These are phyloP conservation scores for Fusarium chuoi DNA, from an alignment of 2,329 filamentous ascomycete genomes.

Conservation along the genomic window DNA sequence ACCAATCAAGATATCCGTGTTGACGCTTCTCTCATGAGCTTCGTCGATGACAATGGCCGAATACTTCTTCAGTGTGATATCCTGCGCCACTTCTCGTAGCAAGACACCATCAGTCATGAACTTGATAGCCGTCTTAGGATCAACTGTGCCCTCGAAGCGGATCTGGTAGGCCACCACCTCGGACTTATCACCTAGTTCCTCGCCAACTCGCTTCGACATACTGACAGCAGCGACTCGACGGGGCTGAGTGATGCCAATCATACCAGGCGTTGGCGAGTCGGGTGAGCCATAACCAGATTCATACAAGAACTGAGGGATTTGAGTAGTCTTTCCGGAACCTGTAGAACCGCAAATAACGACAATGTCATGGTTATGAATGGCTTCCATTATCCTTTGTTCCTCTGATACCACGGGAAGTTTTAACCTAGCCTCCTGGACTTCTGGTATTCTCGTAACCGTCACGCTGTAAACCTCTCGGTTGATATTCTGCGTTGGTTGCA, in stretches of 20 bases:
- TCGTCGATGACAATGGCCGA: slow-evolving; percentile 96
- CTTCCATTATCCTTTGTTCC: slow-evolving; percentile 98
- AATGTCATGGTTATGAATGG: slow-evolving; percentile 89
- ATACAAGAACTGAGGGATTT: slow-evolving; percentile 94
- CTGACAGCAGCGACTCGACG: slow-evolving; percentile 94
- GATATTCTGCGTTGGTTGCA: slow-evolving; percentile 68
- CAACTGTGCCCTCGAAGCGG: slow-evolving; percentile 88
- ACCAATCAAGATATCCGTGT: slow-evolving; percentile 97
- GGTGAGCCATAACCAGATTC: slow-evolving; percentile 90
- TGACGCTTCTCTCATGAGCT: slow-evolving; percentile 95
- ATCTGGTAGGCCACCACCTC: slow-evolving; percentile 90
- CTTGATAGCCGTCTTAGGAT: slow-evolving; percentile 87
- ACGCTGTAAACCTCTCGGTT: slow-evolving; percentile 82
- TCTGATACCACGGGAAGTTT: slow-evolving; percentile 91
- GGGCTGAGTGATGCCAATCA: slow-evolving; percentile 96
- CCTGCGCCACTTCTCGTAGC: slow-evolving; percentile 88
- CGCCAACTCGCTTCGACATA: slow-evolving; percentile 91
- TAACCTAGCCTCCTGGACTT: slow-evolving; percentile 81
- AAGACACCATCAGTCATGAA: slow-evolving; percentile 99
- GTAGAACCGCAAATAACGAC: slow-evolving; percentile 95
- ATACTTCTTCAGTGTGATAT: slow-evolving; percentile 89
- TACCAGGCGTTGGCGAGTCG: slow-evolving; percentile 81
- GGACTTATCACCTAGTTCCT: slow-evolving; percentile 84
- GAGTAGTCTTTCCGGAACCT: slow-evolving; percentile 97
- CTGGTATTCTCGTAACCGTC: slow-evolving; percentile 72